Evolutionary conservation across 2,329 filamentous ascomycete genomes (phyloP), one percentile per base, ranked within the genome.

Genomic region (Alternaria burnsii): DNA sequence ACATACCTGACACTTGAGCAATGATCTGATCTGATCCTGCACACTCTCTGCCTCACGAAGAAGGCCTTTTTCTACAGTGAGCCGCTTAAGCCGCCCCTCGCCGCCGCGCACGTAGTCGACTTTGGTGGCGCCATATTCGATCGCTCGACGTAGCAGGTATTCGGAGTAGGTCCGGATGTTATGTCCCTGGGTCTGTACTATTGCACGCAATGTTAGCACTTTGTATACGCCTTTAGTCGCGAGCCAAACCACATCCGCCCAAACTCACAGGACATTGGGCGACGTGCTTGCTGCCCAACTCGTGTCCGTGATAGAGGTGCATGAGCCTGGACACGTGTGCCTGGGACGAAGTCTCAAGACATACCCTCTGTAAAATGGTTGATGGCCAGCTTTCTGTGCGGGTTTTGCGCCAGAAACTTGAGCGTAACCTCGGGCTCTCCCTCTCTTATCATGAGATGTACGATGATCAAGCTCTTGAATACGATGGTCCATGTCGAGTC

Each of bases 401-500:
- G 91, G 75, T 94, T 91, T 68, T 91, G 90, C 43, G 94, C 86
- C 34, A 99, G 86, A 73, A 92, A 97, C 63, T 88, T 86, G 67
- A 99, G 84, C 3, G 95, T 97, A 50, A 93, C 91, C 77, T 98
- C 93, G 34, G 90, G 89, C 66, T 94, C 90, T 55, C 95, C 95
- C 82, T 99, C 95, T 69, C 95, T 88, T 76, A 99, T 95, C 95
- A 99, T 98, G 63, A 98, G 83, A 79, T 99, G 95, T 47, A 97
- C 89, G 50, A 97, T 95, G 72, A 98, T 97, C 69, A 99, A 84
- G 71, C 93, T 90, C 84, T 99, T 99, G 89, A 97, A 97, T 67
- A 97, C 94, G 59, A 98, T 93, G n/a, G 95, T 99, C 95, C 95
- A 99, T 84, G 95, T 97, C 69, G 94, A 94, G 79, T 99, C 95